These are phyloP conservation scores for Chionographis japonica DNA, from an alignment of 106 monocot genomes.

Conservation along the genomic window DNA sequence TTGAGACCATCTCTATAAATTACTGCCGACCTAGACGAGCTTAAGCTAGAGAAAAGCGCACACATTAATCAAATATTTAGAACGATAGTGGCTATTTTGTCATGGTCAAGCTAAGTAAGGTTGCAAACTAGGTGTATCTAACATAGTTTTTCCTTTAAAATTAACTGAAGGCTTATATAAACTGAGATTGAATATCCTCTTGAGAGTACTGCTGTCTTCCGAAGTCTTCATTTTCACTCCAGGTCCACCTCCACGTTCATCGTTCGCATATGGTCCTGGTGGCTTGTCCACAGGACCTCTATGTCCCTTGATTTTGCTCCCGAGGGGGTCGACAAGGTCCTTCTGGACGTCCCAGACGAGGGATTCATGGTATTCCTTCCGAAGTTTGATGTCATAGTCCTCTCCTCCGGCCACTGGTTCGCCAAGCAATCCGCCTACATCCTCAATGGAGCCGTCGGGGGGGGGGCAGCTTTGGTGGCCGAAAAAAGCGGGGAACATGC, in stretches of 20 bases:
- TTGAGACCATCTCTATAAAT: no score
- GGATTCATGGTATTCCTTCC: slow-evolving; percentile 32
- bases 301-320: slow-evolving; percentile 21
- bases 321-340: slow-evolving; percentile 27
- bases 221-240: background rate
- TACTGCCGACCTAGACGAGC: no score
- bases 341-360: slow-evolving; percentile 38
- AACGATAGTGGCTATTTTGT: no score
- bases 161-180: no score
- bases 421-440: slow-evolving; percentile 45
- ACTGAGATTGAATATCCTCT: no score
- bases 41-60: no score
- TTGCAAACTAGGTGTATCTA: no score
- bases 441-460: slow-evolving; percentile 27
- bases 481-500: slow-evolving; percentile 11
- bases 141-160: no score
- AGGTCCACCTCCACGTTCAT: slow-evolving; percentile 22
- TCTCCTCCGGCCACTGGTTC: slow-evolving; percentile 54
- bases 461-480: slow-evolving; percentile 50
- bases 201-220: no score
- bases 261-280: slow-evolving; percentile 47
- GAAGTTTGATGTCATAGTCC: slow-evolving; percentile 29
- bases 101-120: no score
- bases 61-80: no score
- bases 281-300: slow-evolving; percentile 30